Evolutionary conservation across 176 grass and related monocot genomes (phyloP), one percentile per base, ranked within the genome.

Genomic region (Chrysopogon serrulatus): DNA sequence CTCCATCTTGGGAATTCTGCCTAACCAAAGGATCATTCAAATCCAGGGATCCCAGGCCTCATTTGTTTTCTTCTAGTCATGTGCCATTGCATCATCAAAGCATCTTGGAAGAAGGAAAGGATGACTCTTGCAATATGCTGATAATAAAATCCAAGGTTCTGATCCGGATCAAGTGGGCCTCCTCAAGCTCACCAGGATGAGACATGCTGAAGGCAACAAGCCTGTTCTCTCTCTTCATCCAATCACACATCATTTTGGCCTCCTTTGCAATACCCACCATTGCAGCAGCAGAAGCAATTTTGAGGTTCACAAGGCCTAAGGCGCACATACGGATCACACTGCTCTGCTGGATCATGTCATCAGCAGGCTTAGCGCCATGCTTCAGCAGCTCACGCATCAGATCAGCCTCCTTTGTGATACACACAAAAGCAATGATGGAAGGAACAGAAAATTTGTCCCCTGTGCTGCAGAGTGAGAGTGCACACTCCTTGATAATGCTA

Each of bases 311-410:
- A 64, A 79, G 57, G 76, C 57, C 39, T 17, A 79, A 45, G 39
- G 39, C 59, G 0, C 76, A 78, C 37, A 44, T 63, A 26, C 54
- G 76, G 59, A 33, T 23, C 27, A 65, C 17, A 11, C 26, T 65
- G 76, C 76, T 79, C 18, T 79, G 76, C 41, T 66, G 26, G 60
- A 79, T 79, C 27, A 48, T 79, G 60, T 32, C 57, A 33, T 79
- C 57, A 65, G 10, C 32, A 65, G 40, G 18, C 59, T 47, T 10
- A 16, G 77, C 77, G 10, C 77, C 77, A 48, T 48, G 77, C 77
- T 34, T 78, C 26, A 78, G 57, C 37, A 78, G 39, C 39, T 64
- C 57, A 78, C 8, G 9, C 36, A 28, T 64, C 77, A 79, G 60
- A 18, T 65, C 39, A 79, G 77, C 39, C 60, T 79, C 77, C 59